A percentile compares a stretch with the other conserved stretches of the same genome.
Evolutionary conservation across 495 filamentous ascomycete species (phyloP).

Genomic region (Apodospora peruviana): DNA sequence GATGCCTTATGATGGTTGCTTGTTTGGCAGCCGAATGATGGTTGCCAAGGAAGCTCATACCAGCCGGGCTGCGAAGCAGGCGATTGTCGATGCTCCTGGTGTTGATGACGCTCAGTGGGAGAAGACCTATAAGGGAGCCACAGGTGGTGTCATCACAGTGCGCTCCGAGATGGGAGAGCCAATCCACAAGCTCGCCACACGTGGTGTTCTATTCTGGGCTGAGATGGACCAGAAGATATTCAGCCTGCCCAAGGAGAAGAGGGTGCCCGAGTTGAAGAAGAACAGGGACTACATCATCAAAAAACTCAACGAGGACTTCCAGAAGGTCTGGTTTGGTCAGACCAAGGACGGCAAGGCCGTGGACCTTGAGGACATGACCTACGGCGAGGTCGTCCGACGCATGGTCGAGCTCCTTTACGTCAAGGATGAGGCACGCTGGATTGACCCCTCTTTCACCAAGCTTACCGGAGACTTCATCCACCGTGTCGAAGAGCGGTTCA

Average conservation of each 20-base stretch:
- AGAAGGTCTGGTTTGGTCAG: slow-evolving; percentile 97
- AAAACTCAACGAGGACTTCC: slow-evolving; percentile 96
- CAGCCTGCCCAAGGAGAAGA: slow-evolving; percentile 90
- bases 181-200: slow-evolving; percentile 95
- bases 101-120: slow-evolving; percentile 89
- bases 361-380: slow-evolving; percentile 98
- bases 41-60: slow-evolving; percentile 92
- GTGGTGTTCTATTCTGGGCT: slow-evolving; percentile 91
- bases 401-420: slow-evolving; percentile 97
- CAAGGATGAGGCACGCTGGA: slow-evolving; percentile 90
- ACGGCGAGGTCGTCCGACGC: slow-evolving; percentile 82
- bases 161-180: slow-evolving; percentile 98
- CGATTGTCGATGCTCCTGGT: slow-evolving; percentile 86
- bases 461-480: slow-evolving; percentile 93
- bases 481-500: slow-evolving; percentile 91
- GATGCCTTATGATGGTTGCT: slow-evolving; percentile 89
- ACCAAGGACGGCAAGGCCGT: slow-evolving; percentile 78
- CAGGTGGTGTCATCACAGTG: slow-evolving; percentile 95
- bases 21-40: slow-evolving; percentile 93
- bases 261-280: slow-evolving; percentile 86
- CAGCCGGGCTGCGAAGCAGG: slow-evolving; percentile 87
- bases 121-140: slow-evolving; percentile 88
- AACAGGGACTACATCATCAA: slow-evolving; percentile 91
- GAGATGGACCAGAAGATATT: slow-evolving; percentile 99
- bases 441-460: slow-evolving; percentile 74